Base-by-base conservation (phyloP, 257 asterid species). In the Nicotiana tomentosiformis region DNA sequence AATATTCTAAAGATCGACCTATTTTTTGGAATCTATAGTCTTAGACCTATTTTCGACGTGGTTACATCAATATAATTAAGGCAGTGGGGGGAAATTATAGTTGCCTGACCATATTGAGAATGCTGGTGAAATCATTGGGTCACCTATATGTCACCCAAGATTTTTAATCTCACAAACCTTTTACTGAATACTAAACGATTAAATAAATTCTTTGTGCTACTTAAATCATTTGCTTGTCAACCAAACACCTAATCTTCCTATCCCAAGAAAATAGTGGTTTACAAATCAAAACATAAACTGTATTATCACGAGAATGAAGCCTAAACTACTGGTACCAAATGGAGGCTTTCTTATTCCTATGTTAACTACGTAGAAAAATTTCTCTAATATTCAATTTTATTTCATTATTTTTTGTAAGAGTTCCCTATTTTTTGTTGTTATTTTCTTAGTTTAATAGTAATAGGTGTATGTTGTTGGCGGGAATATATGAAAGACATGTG, bases 231-330 rank as follows among this genome's bases (percentile, higher is more conserved):
- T 61, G 56, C 77, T 82, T 74, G 81, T 82, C 82, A 61, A 74
- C 85, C 81, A 82, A 74, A 77, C 55, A 70, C 76, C 16, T 81
- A 67, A 49, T 78, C 55, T 78, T 78, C 60, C 16, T 43, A 78
- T 16, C 33, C 55, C 69, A 17, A 2, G 2, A 32, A 55, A 78
- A 78, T 56, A 30, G 35, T 17, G 10, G 55, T 32, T 4, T 43
- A 26, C 33, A 76, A 17, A 10, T 23, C 56, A 37, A 33, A n/a
- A 64, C 3, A 64, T 69, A 5, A 69, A 10, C 2, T 39, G 4
- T 7, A 60, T n/a, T n/a, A 60, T n/a, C 66, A 60, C 30, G 1
- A 55, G 14, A 7, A 6, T 60, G 66, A 60, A 60, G 6, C 30
- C 66, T n/a, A 8, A 8, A 60, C 11, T n/a, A 60, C 6, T 60